Evolutionary conservation across 2,329 filamentous ascomycete genomes (phyloP).

Genomic region (Pyrenochaeta sp.): DNA sequence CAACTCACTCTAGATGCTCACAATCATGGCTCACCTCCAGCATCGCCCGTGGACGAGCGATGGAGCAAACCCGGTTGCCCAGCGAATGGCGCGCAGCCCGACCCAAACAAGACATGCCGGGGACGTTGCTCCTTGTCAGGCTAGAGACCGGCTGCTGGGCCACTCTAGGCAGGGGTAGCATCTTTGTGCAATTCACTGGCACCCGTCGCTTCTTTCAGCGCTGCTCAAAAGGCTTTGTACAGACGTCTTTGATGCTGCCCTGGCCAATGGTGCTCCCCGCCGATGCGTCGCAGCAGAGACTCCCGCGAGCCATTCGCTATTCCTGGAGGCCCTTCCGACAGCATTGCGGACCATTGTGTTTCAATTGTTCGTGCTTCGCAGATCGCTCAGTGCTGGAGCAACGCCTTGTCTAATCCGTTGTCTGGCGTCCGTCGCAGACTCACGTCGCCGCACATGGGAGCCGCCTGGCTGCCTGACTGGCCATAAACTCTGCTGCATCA

Average conservation of each 20-base stretch:
- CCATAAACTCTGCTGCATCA: slow-evolving; percentile 3
- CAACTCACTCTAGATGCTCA: too few species aligned
- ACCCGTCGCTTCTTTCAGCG: too few species aligned
- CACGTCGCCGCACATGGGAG: not conserved
- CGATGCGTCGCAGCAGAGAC: slow-evolving; percentile 19
- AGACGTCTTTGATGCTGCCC: not conserved
- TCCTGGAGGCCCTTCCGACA: slow-evolving; percentile 15
- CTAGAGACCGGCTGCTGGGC: slow-evolving; percentile 2
- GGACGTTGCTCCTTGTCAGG: not conserved
- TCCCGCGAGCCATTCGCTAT: slow-evolving; percentile 16
- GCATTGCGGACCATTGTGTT: slow-evolving; percentile 9
- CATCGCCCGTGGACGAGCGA: too few species aligned
- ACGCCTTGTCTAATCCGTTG: not conserved
- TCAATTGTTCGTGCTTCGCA: slow-evolving; percentile 12
- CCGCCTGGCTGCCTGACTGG: not conserved
- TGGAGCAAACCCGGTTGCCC: slow-evolving; percentile 12
- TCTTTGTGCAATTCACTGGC: too few species aligned
- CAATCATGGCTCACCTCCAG: too few species aligned
- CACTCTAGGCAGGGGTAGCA: not conserved
- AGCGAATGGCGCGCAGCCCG: slow-evolving; percentile 1
- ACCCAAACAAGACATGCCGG: not conserved
- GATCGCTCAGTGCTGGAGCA: slow-evolving; percentile 1
- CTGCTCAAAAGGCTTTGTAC: too few species aligned
- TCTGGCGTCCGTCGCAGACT: not conserved
- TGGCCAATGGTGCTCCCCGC: slow-evolving; percentile 4